Evolutionary conservation across 495 filamentous ascomycete genomes (phyloP), one percentile per base, ranked within the genome.

Genomic region (Penicillium canescens): DNA sequence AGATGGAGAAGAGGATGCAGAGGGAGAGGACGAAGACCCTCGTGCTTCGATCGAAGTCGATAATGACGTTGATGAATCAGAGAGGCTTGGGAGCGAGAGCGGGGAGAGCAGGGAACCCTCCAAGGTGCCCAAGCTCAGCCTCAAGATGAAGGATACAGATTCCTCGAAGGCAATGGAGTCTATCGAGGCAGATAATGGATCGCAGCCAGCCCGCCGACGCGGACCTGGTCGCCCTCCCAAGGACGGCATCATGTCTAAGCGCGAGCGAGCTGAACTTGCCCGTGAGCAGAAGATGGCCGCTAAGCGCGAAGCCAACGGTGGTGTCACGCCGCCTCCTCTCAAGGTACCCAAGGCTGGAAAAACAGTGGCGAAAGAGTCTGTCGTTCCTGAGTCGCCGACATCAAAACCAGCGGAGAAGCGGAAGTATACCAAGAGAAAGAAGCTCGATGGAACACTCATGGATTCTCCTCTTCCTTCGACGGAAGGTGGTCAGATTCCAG

Each of bases 191-290:
- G 66, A 60, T 13, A 75, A 73, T 42, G 69, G 64, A 51, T 62
- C 66, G 49, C 76, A 73, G 46, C 79, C 82, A 5, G 76, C 78
- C 3, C 90, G 85, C 63, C 88, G 90, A 48, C 86, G 89, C 47
- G 91, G 92, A 10, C 92, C 92, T 40, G 92, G 92, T 31, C 76
- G 92, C 47, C 92, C 92, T 40, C 92, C 92, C 8, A 96, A 96
- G 77, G 88, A 96, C 68, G 92, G 92, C 6, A 84, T 94, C 64
- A 92, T 95, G 83, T 96, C 91, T 7, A 96, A 96, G 74, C 82
- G 91, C 35, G 89, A 90, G 67, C 77, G 86, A 55, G 79, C 81
- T 53, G 70, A 86, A 54, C 75, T 86, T 50, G 84, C 86, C 59
- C 86, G 86, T 61, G 82, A 86, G 54, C 81, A 78, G 61, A 70